A percentile compares a stretch with the other conserved stretches of the same genome.
Evolutionary conservation across 129 eudicot species (phyloP).

Genomic region (Mikania micrantha): DNA sequence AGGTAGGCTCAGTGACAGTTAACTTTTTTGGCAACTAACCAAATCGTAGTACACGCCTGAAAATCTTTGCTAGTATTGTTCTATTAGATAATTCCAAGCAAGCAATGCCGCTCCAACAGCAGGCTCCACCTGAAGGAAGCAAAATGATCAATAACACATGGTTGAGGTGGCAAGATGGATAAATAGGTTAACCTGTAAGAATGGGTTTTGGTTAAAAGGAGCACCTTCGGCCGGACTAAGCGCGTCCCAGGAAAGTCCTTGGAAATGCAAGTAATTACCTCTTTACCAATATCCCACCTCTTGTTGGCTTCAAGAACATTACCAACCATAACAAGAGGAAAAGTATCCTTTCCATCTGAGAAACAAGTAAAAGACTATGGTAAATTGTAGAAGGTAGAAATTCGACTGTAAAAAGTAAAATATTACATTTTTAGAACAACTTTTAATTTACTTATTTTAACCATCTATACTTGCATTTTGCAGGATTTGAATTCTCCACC

Average conservation of each 20-base stretch:
- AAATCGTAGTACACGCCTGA: conserved; percentile 2
- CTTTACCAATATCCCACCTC: conserved; percentile 84
- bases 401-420: background rate
- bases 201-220: background rate
- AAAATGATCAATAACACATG: background rate
- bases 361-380: background rate
- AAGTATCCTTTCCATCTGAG: conserved; percentile 67
- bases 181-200: background rate
- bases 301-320: conserved; percentile 83
- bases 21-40: background rate
- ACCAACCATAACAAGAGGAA: conserved; percentile 94
- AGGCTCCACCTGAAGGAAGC: conserved; percentile 72
- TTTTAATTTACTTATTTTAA: no score
- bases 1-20: background rate
- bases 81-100: conserved; percentile 66
- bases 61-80: conserved; percentile 26
- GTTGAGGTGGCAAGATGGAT: background rate
- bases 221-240: conserved; percentile 77
- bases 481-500: no score
- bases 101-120: conserved; percentile 98
- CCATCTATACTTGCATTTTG: no score
- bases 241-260: conserved; percentile 66
- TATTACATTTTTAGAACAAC: no score
- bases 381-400: background rate
- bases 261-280: conserved; percentile 58